Conservation (phyloP, 805 yeast genomes). For the Teunomyces pallodes region DNA sequence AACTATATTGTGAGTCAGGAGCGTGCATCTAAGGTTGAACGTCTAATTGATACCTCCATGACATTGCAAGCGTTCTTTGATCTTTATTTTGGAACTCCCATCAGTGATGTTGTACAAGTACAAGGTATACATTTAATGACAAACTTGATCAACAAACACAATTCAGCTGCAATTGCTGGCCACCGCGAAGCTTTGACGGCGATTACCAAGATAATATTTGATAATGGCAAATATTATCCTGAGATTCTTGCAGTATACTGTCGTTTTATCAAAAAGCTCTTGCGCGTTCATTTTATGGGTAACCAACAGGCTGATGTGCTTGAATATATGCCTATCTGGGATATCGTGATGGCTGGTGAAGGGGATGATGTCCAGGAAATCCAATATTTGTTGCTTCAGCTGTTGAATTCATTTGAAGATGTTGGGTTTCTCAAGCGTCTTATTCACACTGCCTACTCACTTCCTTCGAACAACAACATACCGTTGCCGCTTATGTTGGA, state of each 20-base stretch:
- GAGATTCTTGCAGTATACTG: slow-evolving; percentile 28
- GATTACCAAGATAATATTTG: slow-evolving; percentile 26
- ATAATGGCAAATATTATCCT: slow-evolving; percentile 33
- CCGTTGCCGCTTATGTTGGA: slow-evolving; percentile 7
- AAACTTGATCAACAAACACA: slow-evolving; percentile 20
- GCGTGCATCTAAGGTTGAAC: slow-evolving; percentile 13
- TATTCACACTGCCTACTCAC: neutral
- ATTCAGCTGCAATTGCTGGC: slow-evolving; percentile 10
- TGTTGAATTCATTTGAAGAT: neutral
- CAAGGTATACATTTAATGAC: slow-evolving; percentile 37
- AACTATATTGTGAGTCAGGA: slow-evolving; percentile 27
- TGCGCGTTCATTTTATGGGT: slow-evolving; percentile 16
- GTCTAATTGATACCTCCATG: slow-evolving; percentile 5
- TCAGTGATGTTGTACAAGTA: slow-evolving; percentile 35
- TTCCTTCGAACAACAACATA: neutral
- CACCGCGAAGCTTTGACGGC: slow-evolving; percentile 13
- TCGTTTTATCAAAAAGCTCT: slow-evolving; percentile 20
- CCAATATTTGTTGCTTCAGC: slow-evolving; percentile 21
- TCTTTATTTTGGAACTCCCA: slow-evolving; percentile 17
- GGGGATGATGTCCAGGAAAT: slow-evolving; percentile 18
- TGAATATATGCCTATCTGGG: slow-evolving; percentile 13
- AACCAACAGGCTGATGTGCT: slow-evolving; percentile 6
- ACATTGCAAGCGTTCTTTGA: slow-evolving; percentile 14
- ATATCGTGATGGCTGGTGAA: slow-evolving; percentile 3
- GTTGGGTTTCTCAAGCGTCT: neutral